phyloP scores from a whole-genome alignment of 2,329 filamentous ascomycete genomes.

The Trichophyton mentagrophytes region DNA sequence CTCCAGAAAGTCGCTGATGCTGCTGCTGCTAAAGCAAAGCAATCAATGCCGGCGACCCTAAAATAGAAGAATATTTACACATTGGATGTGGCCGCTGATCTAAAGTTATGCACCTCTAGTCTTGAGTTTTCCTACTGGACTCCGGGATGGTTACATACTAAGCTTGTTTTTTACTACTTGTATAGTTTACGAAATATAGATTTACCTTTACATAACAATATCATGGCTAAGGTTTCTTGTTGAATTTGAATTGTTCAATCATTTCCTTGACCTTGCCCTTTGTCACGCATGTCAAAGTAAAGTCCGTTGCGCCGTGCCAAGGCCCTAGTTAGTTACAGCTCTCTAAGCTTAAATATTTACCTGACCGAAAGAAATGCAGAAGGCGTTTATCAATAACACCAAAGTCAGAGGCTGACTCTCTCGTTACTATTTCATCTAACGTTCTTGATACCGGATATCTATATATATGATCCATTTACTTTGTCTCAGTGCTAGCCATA shows the following conservation, averaged over 20 bases:
- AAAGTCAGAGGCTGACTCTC: not conserved
- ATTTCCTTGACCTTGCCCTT: not conserved
- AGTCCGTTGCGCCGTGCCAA: not conserved
- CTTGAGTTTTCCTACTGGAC: not conserved
- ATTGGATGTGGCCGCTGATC: no score
- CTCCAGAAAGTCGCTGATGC: constrained; percentile 54
- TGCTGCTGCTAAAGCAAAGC: constrained; percentile 50
- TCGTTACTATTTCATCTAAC: not conserved
- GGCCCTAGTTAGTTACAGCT: not conserved
- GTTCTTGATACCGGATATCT: not conserved
- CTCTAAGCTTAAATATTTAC: not conserved
- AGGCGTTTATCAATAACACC: not conserved
- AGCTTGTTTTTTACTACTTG: not conserved
- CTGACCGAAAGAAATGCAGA: not conserved
- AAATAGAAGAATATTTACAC: constrained; percentile 29
- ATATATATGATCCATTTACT: not conserved
- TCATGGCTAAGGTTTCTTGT: not conserved
- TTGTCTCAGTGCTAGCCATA: not conserved
- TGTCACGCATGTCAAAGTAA: not conserved
- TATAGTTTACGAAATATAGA: not conserved
- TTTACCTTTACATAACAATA: not conserved
- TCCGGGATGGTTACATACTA: not conserved
- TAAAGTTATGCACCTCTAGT: not conserved
- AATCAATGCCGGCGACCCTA: constrained; percentile 34
- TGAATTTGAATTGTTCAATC: not conserved